Conservation (phyloP, 176 grass and related monocot genomes). For the Ensete glaucum region DNA sequence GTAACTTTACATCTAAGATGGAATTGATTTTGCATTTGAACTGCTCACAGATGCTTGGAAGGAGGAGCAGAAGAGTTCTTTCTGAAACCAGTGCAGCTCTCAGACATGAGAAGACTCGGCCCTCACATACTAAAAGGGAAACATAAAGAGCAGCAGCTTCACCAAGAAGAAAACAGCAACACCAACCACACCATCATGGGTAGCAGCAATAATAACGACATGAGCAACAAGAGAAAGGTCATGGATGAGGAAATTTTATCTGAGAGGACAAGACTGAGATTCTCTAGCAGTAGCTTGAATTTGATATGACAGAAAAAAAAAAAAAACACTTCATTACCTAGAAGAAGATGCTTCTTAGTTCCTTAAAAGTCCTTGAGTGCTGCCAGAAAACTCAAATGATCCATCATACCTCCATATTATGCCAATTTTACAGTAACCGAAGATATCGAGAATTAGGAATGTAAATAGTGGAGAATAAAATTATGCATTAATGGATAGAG, state of each 20-base stretch:
- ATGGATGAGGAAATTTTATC: conserved; percentile 1
- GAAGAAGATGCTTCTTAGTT: too few relatives aligned
- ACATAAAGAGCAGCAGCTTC: conserved; percentile 11
- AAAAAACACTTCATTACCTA: too few relatives aligned
- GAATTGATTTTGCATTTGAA: background rate
- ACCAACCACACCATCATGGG: background rate
- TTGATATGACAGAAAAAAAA: too few relatives aligned
- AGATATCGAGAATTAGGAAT: background rate
- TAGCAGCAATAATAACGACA: background rate
- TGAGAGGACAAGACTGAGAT: conserved; percentile 6
- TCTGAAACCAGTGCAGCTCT: conserved; percentile 27
- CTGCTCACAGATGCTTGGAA: conserved; percentile 30
- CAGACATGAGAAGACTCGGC: conserved; percentile 23
- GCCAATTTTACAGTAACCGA: background rate
- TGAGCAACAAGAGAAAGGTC: conserved; percentile 12
- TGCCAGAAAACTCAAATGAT: background rate
- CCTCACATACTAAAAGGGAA: conserved; percentile 30
- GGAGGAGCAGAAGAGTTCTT: conserved; percentile 38
- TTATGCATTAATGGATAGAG: background rate
- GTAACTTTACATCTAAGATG: background rate
- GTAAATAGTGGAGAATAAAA: background rate
- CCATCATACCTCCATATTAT: background rate
- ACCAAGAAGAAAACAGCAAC: background rate
- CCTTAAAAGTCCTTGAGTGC: background rate
- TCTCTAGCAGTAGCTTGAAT: background rate